Base-by-base conservation (phyloP, 148 eudicot genomes). In the Fagopyrum esculentum region DNA sequence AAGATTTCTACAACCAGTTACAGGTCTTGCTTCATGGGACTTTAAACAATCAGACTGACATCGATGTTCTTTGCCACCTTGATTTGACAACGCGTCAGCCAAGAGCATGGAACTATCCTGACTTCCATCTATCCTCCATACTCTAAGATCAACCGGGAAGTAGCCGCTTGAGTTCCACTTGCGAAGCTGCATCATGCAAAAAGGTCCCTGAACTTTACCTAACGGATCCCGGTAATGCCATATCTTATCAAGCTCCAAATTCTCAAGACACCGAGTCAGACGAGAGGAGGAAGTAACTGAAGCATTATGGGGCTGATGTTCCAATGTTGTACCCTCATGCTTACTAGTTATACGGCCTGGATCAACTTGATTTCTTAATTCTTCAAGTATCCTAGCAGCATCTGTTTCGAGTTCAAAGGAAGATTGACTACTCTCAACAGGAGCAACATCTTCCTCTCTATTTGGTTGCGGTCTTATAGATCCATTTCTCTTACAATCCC, bases 161-260 rank as follows among this genome's bases (percentile, higher is more conserved):
- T 75, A 86, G 19, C 94, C 94, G 66, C 86, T 84, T 13, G 86
- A 81, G 78, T 81, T 88, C 96, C 99, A 96, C 81, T 87, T 87
- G 48, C 91, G 91, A 66, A 96, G 81, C 85, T 88, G 91, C 76
- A 86, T 69, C 88, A 88, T 74, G 75, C 84, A 83, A 77, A 96
- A 96, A 59, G 99, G 98, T 73, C 99, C 99, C 84, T 92, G 99
- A 81, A 89, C 73, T 55, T 79, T 88, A 73, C 91, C 97, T 66
- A 78, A 77, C 10, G 98, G 99, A 64, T 96, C 99, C 78, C 84
- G 82, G 77, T 96, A 96, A 74, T 90, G 88, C 99, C 99, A 96
- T 70, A 83, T 56, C 80, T 83, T 90, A 30, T 87, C 92, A 69
- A 78, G 77, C 80, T 88, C 97, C 69, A 81, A 79, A 75, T 75